Base-by-base conservation (phyloP, 441 rosid genomes). In the Hypseocharis bilobata region DNA sequence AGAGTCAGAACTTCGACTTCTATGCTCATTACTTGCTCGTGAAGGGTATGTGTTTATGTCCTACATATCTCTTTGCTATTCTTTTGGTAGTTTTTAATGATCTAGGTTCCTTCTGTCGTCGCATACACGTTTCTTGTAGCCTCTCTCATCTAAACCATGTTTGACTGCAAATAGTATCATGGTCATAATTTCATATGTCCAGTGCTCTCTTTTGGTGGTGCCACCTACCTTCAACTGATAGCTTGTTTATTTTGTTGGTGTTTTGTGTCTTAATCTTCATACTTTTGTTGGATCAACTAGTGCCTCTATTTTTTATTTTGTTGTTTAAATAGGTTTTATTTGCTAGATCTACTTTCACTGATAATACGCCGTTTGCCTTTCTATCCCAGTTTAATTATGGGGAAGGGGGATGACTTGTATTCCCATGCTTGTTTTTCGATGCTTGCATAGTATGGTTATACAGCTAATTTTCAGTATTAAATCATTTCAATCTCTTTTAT, bases 1-100 rank as follows among this genome's bases (percentile, higher is more conserved):
- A 5, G 86, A 79, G 72, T 71, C 81, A 52, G 97, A 93, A 77
- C 96, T 93, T 61, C 81, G 88, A 63, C 87, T 88, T 65, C 85
- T 93, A 27, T 91, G 97, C 72, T 93, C 97, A 38, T 85, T 93
- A 73, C 99, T 93, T 70, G 96, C 94, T 60, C 87, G 94, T 65
- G 99, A 93, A 80, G 97, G 99, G 99, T 93, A 89, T 65, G 44
- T 62, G 16, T 42, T n/a, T 47, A 47, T 22, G n/a, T 36, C 17
- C 16, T 68, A 6, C 6, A 26, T 57, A 25, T n/a, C 10, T 54
- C 60, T 25, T 26, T 10, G n/a, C 14, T 17, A 19, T 7, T 57
- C 22, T 57, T n/a, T 38, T 38, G 3, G 4, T 42, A 14, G 40
- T 42, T 30, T 42, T 62, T 29, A 14, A 17, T 27, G 17, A 44